Conservation (phyloP, 495 filamentous ascomycete genomes). For the Neurospora sp. region DNA sequence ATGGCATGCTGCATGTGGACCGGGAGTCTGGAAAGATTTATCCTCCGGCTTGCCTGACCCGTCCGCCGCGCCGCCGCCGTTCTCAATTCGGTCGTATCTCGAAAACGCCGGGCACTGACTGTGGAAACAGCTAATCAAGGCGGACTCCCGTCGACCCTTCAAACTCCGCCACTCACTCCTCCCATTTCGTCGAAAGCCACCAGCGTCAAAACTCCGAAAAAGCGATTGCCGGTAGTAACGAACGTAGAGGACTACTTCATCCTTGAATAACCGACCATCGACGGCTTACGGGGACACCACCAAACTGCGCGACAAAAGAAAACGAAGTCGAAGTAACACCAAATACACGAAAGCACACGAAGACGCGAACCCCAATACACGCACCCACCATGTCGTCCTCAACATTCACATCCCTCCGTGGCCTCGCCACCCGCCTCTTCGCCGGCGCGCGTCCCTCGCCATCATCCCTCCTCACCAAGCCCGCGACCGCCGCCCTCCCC, state of each 20-base stretch:
- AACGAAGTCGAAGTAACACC: not conserved
- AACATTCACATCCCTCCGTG: conserved; percentile 14
- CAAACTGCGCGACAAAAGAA: not conserved
- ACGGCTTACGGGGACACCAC: not conserved
- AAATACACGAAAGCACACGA: not conserved
- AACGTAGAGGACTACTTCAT: too few relatives aligned
- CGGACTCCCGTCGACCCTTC: not conserved
- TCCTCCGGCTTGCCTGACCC: too few relatives aligned
- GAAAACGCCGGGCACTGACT: not conserved
- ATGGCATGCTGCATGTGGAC: not conserved
- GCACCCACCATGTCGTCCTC: conserved; percentile 16
- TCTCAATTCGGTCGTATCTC: not conserved
- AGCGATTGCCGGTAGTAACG: too few relatives aligned
- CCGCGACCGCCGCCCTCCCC: not conserved
- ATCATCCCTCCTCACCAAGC: not conserved
- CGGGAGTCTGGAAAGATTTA: not conserved
- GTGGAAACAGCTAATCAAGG: not conserved
- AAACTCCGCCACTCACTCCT: not conserved
- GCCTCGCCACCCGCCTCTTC: conserved; percentile 18
- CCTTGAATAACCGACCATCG: not conserved
- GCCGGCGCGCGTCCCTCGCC: conserved; percentile 1
- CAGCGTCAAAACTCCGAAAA: not conserved
- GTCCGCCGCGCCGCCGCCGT: not conserved
- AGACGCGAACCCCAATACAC: not conserved
- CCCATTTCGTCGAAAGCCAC: not conserved